These are phyloP conservation scores for Petunia axillaris DNA, from an alignment of 257 asterid species.

Conservation along the genomic window DNA sequence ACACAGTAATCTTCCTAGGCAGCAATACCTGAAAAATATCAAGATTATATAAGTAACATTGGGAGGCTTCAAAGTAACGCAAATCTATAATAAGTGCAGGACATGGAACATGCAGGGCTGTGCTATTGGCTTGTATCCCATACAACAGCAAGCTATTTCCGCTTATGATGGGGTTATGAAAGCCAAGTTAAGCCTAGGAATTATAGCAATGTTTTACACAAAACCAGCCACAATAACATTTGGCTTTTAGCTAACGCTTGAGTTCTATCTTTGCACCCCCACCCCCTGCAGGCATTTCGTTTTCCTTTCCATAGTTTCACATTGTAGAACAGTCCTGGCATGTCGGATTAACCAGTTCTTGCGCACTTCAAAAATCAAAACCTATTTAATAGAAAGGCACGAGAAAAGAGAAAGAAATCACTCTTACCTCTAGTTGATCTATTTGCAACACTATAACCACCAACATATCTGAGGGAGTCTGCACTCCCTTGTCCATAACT, in stretches of 20 bases:
- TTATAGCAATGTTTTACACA: background rate
- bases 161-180: background rate
- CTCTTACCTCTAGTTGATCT: slow-evolving; percentile 72
- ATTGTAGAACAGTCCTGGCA: background rate
- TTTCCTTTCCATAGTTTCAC: background rate
- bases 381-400: background rate
- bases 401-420: background rate
- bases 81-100: background rate
- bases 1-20: slow-evolving; percentile 52
- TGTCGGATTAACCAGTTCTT: background rate
- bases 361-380: background rate
- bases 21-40: slow-evolving; percentile 59
- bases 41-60: slow-evolving; percentile 15
- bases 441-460: slow-evolving; percentile 57
- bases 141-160: background rate
- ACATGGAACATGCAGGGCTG: background rate
- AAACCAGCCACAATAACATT: background rate
- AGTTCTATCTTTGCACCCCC: background rate
- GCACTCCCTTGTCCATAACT: slow-evolving; percentile 54
- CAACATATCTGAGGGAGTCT: slow-evolving; percentile 54
- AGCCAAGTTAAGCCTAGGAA: background rate
- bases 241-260: no score
- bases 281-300: background rate
- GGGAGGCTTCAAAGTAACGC: background rate
- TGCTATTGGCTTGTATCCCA: background rate